Conservation (phyloP, 176 grass and related monocot species). For the Alopecurus myosuroides region DNA sequence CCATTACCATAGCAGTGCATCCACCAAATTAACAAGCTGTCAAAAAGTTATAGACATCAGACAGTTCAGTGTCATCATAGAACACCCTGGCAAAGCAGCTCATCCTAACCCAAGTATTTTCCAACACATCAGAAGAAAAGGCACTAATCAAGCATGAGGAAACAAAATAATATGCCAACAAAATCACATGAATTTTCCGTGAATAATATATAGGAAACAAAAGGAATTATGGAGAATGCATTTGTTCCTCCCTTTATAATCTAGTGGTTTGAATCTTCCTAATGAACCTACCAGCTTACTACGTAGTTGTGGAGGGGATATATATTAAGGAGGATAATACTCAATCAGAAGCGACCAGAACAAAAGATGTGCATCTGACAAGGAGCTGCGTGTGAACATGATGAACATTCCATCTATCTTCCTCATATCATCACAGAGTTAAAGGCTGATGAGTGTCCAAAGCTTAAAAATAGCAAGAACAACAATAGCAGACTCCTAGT, state of each 20-base stretch:
- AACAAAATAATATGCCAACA: background rate
- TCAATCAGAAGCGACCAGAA: background rate
- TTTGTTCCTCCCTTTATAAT: background rate
- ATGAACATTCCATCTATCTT: background rate
- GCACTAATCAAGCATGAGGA: conserved; percentile 12
- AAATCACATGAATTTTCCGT: background rate
- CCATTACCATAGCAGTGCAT: too few species aligned
- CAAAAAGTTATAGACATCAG: conserved; percentile 72
- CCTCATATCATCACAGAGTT: background rate
- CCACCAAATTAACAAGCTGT: too few species aligned
- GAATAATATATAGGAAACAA: background rate
- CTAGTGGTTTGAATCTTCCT: background rate
- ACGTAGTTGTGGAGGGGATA: background rate
- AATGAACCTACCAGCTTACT: background rate
- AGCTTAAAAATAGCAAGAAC: conserved; percentile 73
- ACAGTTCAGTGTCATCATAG: conserved; percentile 61
- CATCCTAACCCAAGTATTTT: conserved; percentile 46
- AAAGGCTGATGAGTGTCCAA: background rate
- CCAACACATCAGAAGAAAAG: background rate
- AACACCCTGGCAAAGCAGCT: conserved; percentile 84
- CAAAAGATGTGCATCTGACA: background rate
- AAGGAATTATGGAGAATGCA: background rate
- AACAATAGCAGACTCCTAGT: conserved; percentile 58
- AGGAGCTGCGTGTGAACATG: background rate
- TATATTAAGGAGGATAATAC: conserved; percentile 3